Conservation (phyloP, 371 early-diverging fungal genomes). For the Rhizomucor pusillus region DNA sequence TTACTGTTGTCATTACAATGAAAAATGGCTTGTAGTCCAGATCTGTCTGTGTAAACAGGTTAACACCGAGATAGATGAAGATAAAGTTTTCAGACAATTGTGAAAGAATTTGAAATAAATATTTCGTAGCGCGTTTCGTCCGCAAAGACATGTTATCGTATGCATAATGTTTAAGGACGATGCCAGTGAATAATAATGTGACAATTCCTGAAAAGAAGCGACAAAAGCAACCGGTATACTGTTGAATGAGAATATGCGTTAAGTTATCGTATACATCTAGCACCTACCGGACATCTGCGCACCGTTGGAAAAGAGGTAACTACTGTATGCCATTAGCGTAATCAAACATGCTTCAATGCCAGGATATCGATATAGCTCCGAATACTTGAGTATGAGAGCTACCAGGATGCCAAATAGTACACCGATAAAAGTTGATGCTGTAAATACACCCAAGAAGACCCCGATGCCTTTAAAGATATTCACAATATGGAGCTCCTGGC, state of each 20-base stretch:
- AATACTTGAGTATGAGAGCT: constrained; percentile 79
- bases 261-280: no score
- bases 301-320: constrained; percentile 88
- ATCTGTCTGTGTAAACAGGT: constrained; percentile 78
- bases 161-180: constrained; percentile 89
- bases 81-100: constrained; percentile 93
- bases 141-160: constrained; percentile 81
- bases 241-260: no score
- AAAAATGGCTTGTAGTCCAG: constrained; percentile 72
- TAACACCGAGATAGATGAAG: constrained; percentile 93
- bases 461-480: constrained; percentile 73
- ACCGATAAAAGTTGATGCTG: constrained; percentile 82
- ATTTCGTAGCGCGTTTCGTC: constrained; percentile 78
- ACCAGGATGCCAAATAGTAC: constrained; percentile 71
- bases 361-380: constrained; percentile 73
- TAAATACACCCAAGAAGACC: constrained; percentile 78
- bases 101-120: constrained; percentile 85
- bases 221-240: background rate
- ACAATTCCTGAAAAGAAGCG: constrained; percentile 67
- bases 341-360: constrained; percentile 84
- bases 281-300: constrained; percentile 76
- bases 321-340: constrained; percentile 82
- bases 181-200: constrained; percentile 92
- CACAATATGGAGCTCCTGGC: constrained; percentile 67
- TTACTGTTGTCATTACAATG: constrained; percentile 68